phyloP scores from a whole-genome alignment of 2,329 filamentous ascomycete species.

The Hypoxylon sp. region DNA sequence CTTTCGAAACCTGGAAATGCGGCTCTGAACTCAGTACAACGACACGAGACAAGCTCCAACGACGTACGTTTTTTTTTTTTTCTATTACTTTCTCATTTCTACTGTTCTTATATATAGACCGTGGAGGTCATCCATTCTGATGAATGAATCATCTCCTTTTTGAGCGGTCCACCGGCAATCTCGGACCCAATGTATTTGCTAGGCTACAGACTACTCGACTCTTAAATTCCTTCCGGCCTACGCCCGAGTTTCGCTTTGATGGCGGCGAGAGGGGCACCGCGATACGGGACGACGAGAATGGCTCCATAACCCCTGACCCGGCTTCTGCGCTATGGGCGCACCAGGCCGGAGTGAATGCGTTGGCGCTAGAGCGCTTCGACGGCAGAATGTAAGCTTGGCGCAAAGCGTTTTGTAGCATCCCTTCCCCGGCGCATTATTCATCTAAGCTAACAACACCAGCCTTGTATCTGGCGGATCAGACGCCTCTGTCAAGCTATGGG shows the following conservation, averaged over 20 bases:
- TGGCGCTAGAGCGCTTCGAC: slow-evolving; percentile 87
- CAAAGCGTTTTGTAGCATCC: neutral
- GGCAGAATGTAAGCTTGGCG: slow-evolving; percentile 74
- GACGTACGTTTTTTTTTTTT: slow-evolving; percentile 9
- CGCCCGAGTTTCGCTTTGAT: slow-evolving; percentile 78
- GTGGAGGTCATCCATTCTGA: slow-evolving; percentile 25
- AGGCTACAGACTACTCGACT: slow-evolving; percentile 76
- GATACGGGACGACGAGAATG: slow-evolving; percentile 49
- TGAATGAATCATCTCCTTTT: slow-evolving; percentile 82
- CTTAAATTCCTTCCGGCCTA: slow-evolving; percentile 77
- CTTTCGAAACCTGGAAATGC: slow-evolving; percentile 26
- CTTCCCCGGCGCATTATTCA: neutral
- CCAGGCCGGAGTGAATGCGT: slow-evolving; percentile 81
- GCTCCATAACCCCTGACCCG: slow-evolving; percentile 50
- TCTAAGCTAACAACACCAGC: slow-evolving; percentile 59
- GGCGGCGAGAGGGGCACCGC: slow-evolving; percentile 65
- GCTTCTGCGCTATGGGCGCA: slow-evolving; percentile 73
- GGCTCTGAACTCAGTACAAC: slow-evolving; percentile 39
- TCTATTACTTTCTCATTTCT: neutral
- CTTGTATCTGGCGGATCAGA: slow-evolving; percentile 89
- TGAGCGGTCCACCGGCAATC: slow-evolving; percentile 79
- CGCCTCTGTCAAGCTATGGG: slow-evolving; percentile 87
- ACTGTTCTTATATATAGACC: slow-evolving; percentile 18
- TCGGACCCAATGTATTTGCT: slow-evolving; percentile 75
- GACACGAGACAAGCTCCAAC: slow-evolving; percentile 16